Conservation (phyloP, 441 rosid genomes). For the Euphorbia corollata region DNA sequence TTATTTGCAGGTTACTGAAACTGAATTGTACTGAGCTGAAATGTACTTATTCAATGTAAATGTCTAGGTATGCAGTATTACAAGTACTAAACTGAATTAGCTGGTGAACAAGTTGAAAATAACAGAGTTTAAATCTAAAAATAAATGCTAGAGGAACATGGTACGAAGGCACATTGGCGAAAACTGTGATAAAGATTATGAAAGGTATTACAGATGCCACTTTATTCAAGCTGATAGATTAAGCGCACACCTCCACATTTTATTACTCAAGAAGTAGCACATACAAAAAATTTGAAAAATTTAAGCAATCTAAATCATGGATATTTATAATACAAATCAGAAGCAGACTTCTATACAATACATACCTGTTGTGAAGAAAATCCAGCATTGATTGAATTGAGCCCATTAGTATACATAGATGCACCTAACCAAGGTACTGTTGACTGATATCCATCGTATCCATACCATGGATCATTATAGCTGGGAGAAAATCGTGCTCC, state of each 20-base stretch:
- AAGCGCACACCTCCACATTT: background rate
- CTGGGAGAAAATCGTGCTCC: constrained; percentile 41
- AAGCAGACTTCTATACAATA: background rate
- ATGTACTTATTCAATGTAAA: too few species aligned
- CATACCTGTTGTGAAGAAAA: constrained; percentile 29
- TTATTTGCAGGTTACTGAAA: too few species aligned
- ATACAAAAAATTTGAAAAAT: too few species aligned
- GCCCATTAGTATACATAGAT: constrained; percentile 30
- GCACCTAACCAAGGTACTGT: constrained; percentile 38
- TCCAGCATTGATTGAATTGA: constrained; percentile 24
- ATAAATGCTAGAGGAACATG: background rate
- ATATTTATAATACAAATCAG: background rate
- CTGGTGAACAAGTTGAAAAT: too few species aligned
- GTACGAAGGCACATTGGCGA: background rate
- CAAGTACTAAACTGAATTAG: too few species aligned
- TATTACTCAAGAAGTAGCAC: background rate
- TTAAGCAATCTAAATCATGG: background rate
- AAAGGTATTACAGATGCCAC: background rate
- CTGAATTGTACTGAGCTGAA: too few species aligned
- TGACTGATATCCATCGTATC: constrained; percentile 40
- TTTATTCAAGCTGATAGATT: background rate
- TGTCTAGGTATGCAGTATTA: too few species aligned
- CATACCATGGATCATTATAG: constrained; percentile 53
- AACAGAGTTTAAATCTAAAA: too few species aligned
- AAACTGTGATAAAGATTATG: background rate